A percentile compares a stretch with the other conserved stretches of the same genome.
Evolutionary conservation across 2,329 filamentous ascomycete genomes (phyloP).

Genomic region (Lachnum nothofagi): DNA sequence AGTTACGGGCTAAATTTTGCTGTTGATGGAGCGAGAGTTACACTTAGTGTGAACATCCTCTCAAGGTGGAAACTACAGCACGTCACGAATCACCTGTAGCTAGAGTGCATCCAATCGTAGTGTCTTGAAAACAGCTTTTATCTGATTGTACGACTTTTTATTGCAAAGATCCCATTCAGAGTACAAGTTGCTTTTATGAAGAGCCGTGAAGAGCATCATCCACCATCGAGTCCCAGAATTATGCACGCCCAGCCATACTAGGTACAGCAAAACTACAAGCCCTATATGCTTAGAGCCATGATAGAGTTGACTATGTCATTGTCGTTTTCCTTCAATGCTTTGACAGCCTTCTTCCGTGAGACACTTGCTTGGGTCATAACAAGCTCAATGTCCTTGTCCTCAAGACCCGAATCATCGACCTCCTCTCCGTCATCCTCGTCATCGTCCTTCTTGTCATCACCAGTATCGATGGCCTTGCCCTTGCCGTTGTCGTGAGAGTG

Average conservation of each 20-base stretch:
- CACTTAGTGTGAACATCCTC: too few relatives aligned
- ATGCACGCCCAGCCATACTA: conserved; percentile 9
- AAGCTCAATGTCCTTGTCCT: conserved; percentile 98
- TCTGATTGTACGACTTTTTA: not conserved
- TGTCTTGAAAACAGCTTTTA: not conserved
- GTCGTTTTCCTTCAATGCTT: conserved; percentile 97
- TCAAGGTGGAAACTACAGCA: too few relatives aligned
- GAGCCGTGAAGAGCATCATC: conserved; percentile 3
- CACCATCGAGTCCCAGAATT: conserved; percentile 1
- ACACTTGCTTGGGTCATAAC: conserved; percentile 98
- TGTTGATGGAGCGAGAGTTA: too few relatives aligned
- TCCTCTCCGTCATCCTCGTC: conserved; percentile 93
- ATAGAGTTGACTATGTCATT: conserved; percentile 99
- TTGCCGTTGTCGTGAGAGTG: conserved; percentile 68
- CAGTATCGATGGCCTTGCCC: conserved; percentile 56
- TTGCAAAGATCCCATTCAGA: conserved; percentile 5
- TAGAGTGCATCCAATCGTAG: too few relatives aligned
- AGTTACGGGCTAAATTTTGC: too few relatives aligned
- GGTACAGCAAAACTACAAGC: conserved; percentile 10
- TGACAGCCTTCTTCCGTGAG: conserved; percentile 96
- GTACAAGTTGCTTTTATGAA: conserved; percentile 8
- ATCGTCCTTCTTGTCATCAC: conserved; percentile 67
- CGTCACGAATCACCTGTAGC: too few relatives aligned
- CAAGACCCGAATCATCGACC: conserved; percentile 87
- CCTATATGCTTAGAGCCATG: conserved; percentile 88